phyloP scores from a whole-genome alignment of 148 eudicot genomes.

The Pharnaceum exiguum region DNA sequence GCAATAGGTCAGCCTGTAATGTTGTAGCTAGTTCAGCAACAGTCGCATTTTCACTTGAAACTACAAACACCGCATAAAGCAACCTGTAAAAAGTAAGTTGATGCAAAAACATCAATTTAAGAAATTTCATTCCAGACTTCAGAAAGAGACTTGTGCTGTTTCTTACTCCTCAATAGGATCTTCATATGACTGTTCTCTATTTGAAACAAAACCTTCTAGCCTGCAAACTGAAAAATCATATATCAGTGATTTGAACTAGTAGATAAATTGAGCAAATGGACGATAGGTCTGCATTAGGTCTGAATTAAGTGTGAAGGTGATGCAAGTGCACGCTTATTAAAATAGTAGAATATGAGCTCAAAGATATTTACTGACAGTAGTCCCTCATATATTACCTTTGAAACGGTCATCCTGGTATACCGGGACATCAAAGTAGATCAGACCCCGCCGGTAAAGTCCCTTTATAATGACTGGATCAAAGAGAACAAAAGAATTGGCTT shows the following conservation, averaged over 20 bases:
- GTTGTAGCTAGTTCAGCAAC: constrained; percentile 92
- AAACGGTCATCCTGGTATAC: constrained; percentile 92
- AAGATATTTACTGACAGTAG: no score
- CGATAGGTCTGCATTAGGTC: no score
- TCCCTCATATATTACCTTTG: constrained; percentile 75
- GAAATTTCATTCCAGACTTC: not conserved
- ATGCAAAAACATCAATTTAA: constrained; percentile 9
- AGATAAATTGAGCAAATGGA: no score
- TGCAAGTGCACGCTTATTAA: no score
- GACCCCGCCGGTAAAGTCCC: constrained; percentile 81
- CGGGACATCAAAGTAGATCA: constrained; percentile 88
- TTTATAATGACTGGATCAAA: constrained; percentile 79
- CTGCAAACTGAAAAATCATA: constrained; percentile 74
- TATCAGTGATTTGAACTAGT: constrained; percentile 29
- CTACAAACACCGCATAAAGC: constrained; percentile 97
- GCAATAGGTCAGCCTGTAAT: constrained; percentile 88
- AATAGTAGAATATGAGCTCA: no score
- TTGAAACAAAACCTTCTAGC: constrained; percentile 99
- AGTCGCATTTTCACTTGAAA: constrained; percentile 95
- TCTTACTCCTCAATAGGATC: constrained; percentile 99
- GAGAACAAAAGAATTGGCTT: constrained; percentile 78
- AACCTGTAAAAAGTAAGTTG: constrained; percentile 47
- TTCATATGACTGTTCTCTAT: constrained; percentile 96
- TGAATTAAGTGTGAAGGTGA: no score
- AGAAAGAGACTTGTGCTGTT: constrained; percentile 10